These are phyloP conservation scores for Diplodia sapinea DNA, from an alignment of 2,329 filamentous ascomycete genomes.

Conservation along the genomic window DNA sequence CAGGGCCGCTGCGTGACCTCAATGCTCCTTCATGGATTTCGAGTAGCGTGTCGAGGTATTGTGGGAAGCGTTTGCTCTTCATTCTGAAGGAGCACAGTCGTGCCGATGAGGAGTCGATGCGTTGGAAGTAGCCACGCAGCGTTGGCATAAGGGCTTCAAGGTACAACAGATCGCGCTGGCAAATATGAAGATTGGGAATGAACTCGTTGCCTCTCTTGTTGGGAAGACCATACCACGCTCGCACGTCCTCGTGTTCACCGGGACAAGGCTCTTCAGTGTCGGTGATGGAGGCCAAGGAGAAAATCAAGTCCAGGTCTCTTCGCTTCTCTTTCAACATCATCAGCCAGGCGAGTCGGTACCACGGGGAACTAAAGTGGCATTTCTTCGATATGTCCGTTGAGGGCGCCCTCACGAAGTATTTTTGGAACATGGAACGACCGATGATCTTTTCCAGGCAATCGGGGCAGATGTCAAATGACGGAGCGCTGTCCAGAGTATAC, in stretches of 20 bases:
- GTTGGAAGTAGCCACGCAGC: constrained; percentile 69
- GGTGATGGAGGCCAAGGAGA: constrained; percentile 69
- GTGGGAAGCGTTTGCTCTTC: constrained; percentile 61
- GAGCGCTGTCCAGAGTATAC: constrained; percentile 74
- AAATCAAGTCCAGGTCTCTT: constrained; percentile 70
- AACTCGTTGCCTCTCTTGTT: constrained; percentile 69
- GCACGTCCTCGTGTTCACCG: constrained; percentile 60
- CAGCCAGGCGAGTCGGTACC: constrained; percentile 85
- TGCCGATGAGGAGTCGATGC: constrained; percentile 42
- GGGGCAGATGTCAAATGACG: constrained; percentile 80
- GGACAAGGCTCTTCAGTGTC: constrained; percentile 64
- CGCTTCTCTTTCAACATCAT: constrained; percentile 74
- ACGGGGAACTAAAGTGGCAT: constrained; percentile 82
- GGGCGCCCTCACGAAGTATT: constrained; percentile 68
- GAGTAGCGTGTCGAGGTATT: constrained; percentile 63
- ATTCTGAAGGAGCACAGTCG: constrained; percentile 72
- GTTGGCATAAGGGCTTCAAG: constrained; percentile 76
- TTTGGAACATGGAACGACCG: constrained; percentile 68
- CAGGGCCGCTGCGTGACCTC: constrained; percentile 40
- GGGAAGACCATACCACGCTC: constrained; percentile 76
- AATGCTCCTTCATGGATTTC: constrained; percentile 44
- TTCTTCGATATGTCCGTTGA: constrained; percentile 64
- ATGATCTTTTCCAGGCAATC: constrained; percentile 77
- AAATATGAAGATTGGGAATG: constrained; percentile 75
- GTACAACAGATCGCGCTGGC: constrained; percentile 73